phyloP scores from a whole-genome alignment of 2,329 filamentous ascomycete species.

The Botryosphaeria dothidea region DNA sequence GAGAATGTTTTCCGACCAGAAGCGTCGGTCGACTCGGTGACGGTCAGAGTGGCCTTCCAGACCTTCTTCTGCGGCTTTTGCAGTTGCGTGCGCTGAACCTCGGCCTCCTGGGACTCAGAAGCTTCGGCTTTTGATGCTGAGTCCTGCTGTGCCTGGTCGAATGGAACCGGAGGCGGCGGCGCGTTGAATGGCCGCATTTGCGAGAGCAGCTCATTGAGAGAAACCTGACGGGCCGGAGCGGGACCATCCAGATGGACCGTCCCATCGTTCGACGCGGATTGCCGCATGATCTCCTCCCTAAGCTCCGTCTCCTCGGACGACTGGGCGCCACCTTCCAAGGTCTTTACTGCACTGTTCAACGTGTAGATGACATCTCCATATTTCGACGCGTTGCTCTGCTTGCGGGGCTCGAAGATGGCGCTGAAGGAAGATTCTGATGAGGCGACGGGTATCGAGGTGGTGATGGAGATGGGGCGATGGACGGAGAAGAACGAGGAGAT shows the following conservation, averaged over 20 bases:
- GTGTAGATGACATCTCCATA: conserved; percentile 51
- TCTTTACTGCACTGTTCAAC: conserved; percentile 45
- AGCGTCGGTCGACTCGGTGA: conserved; percentile 54
- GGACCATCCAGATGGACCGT: conserved; percentile 33
- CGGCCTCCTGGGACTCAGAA: conserved; percentile 39
- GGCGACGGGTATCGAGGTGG: conserved; percentile 72
- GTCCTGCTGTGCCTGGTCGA: conserved; percentile 28
- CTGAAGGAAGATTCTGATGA: conserved; percentile 75
- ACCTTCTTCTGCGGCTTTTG: conserved; percentile 37
- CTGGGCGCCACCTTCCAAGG: conserved; percentile 35
- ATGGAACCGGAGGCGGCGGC: conserved; percentile 74
- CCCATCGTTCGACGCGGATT: conserved; percentile 33
- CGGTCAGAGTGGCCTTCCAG: conserved; percentile 49
- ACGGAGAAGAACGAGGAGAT: conserved; percentile 94
- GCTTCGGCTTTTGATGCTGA: conserved; percentile 13
- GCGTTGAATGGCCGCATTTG: conserved; percentile 74
- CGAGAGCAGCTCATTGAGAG: conserved; percentile 48
- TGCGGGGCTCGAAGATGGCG: conserved; percentile 65
- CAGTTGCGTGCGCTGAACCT: conserved; percentile 18
- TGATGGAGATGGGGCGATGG: conserved; percentile 90
- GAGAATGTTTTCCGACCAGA: conserved; percentile 55
- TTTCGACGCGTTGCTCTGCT: conserved; percentile 37
- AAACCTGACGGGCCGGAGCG: conserved; percentile 26
- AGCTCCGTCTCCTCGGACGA: conserved; percentile 37
- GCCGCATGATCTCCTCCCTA: conserved; percentile 39